A percentile compares a stretch with the other conserved stretches of the same genome.
Evolutionary conservation across 805 yeast species (phyloP).

Genomic region (Ogataea kodamae): DNA sequence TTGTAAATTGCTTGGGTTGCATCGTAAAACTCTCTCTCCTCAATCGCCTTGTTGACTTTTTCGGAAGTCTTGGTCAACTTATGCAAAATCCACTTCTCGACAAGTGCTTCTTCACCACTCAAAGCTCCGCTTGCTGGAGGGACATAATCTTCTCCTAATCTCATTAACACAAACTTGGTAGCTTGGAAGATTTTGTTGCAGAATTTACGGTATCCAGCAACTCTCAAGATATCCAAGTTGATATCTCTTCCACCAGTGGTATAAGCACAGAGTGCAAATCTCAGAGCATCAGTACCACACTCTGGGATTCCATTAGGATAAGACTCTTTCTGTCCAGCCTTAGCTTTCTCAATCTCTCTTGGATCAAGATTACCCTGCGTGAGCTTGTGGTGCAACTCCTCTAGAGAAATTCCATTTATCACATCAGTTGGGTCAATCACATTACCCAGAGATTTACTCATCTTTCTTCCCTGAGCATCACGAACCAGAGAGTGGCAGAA

Average conservation of each 20-base stretch:
- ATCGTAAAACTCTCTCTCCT: constrained; percentile 82
- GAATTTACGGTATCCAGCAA: constrained; percentile 98
- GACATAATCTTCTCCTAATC: constrained; percentile 81
- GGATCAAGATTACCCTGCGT: constrained; percentile 82
- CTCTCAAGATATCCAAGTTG: constrained; percentile 91
- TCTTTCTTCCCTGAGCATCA: constrained; percentile 98
- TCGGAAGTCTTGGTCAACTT: constrained; percentile 70
- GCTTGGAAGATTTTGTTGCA: constrained; percentile 99
- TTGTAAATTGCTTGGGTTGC: constrained; percentile 84
- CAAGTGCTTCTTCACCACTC: constrained; percentile 82
- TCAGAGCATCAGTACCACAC: constrained; percentile 98
- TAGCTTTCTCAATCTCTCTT: constrained; percentile 81
- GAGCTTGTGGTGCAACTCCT: constrained; percentile 75
- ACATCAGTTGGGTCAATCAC: constrained; percentile 96
- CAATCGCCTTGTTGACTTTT: constrained; percentile 62
- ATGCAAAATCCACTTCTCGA: constrained; percentile 95
- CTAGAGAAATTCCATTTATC: constrained; percentile 79
- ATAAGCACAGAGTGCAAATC: constrained; percentile 97
- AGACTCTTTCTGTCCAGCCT: constrained; percentile 79
- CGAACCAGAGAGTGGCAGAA: constrained; percentile 98
- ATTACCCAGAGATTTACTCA: constrained; percentile 97
- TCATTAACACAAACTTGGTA: constrained; percentile 91
- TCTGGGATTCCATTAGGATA: constrained; percentile 98
- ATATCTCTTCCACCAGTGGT: constrained; percentile 99
- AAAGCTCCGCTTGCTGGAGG: constrained; percentile 65